Evolutionary conservation across 768 basidiomycete species (phyloP).

Genomic region (Boletus rubescentipes): DNA sequence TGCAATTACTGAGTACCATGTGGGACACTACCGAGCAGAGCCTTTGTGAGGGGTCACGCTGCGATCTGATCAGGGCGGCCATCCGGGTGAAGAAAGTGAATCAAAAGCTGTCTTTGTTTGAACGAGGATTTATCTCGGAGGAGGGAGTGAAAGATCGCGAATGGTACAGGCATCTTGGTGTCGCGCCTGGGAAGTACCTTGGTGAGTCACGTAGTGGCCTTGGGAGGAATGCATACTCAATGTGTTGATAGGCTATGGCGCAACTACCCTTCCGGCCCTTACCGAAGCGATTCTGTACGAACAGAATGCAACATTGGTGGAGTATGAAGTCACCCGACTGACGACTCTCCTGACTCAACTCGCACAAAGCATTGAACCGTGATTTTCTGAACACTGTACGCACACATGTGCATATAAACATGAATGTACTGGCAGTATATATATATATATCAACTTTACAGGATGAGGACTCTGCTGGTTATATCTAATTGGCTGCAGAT

Average conservation of each 20-base stretch:
- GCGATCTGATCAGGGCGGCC: slow-evolving; percentile 53
- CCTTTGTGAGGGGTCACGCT: slow-evolving; percentile 31
- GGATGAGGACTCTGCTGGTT: neutral
- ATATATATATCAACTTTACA: neutral
- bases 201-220: slow-evolving; percentile 42
- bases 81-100: slow-evolving; percentile 61
- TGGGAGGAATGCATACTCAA: neutral
- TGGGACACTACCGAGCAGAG: slow-evolving; percentile 3
- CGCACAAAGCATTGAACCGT: slow-evolving; percentile 33
- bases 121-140: slow-evolving; percentile 77
- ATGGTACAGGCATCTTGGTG: slow-evolving; percentile 85
- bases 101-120: slow-evolving; percentile 66
- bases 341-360: slow-evolving; percentile 53
- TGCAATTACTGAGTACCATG: slow-evolving; percentile 1
- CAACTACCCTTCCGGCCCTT: slow-evolving; percentile 79
- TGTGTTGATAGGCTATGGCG: slow-evolving; percentile 62
- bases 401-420: neutral
- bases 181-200: slow-evolving; percentile 85
- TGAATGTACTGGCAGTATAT: neutral
- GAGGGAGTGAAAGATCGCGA: slow-evolving; percentile 76
- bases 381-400: neutral
- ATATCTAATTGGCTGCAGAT: no score
- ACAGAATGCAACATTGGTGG: slow-evolving; percentile 56
- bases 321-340: slow-evolving; percentile 60
- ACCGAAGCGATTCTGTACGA: slow-evolving; percentile 77